phyloP scores from a whole-genome alignment of 1,139 yeast genomes.

The Magnusiomyces sp. region DNA sequence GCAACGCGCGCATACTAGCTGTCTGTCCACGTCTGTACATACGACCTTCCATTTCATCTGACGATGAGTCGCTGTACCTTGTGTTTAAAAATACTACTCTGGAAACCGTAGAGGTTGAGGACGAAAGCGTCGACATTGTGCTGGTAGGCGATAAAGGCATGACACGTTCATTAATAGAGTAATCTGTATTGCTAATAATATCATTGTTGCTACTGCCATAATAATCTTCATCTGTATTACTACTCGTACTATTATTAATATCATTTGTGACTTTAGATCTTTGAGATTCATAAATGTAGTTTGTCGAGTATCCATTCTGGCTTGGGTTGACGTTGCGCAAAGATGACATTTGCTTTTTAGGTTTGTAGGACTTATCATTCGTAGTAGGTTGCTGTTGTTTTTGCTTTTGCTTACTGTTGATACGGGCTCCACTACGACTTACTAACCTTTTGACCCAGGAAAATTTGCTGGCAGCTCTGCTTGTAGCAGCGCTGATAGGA shows the following conservation, averaged over 20 bases:
- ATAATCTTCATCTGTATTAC: not conserved
- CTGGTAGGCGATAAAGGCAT: too few species aligned
- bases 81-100: too few species aligned
- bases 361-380: not conserved
- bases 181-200: not conserved
- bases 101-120: too few species aligned
- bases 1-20: not conserved
- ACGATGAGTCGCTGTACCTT: too few species aligned
- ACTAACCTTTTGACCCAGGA: slow-evolving; percentile 16
- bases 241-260: not conserved
- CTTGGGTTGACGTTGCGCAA: not conserved
- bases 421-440: slow-evolving; percentile 6
- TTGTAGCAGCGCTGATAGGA: too few species aligned
- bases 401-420: not conserved
- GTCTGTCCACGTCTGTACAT: not conserved
- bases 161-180: too few species aligned
- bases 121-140: too few species aligned
- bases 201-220: not conserved
- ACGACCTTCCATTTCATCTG: not conserved
- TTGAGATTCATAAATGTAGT: too few species aligned
- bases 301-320: too few species aligned
- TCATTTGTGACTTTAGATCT: not conserved
- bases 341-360: not conserved
- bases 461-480: slow-evolving; percentile 9
- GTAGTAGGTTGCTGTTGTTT: too few species aligned